Conservation (phyloP, 2,329 filamentous ascomycete species). For the Gliomastix tumulicola region DNA sequence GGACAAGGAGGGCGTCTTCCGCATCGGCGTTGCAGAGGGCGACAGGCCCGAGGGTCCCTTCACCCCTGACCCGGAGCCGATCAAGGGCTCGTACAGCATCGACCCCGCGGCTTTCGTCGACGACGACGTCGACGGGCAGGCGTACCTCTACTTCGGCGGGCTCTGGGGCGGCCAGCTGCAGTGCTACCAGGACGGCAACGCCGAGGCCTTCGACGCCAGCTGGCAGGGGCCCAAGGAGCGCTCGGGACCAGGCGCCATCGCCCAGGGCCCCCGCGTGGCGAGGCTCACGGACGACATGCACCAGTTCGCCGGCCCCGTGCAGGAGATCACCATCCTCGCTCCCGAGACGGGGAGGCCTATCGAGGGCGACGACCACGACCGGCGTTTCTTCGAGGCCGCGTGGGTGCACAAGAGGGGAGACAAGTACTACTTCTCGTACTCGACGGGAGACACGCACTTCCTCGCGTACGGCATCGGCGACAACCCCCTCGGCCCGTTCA, state of each 20-base stretch:
- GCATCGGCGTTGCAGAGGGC: slow-evolving; percentile 64
- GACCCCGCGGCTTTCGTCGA: slow-evolving; percentile 73
- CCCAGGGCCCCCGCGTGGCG: slow-evolving; percentile 61
- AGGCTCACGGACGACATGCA: slow-evolving; percentile 60
- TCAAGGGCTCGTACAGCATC: slow-evolving; percentile 66
- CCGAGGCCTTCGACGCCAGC: slow-evolving; percentile 45
- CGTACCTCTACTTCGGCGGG: slow-evolving; percentile 62
- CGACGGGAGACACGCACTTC: slow-evolving; percentile 71
- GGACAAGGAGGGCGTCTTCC: slow-evolving; percentile 62
- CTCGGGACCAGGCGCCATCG: slow-evolving; percentile 42
- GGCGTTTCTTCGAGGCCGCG: slow-evolving; percentile 73
- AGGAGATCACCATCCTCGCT: slow-evolving; percentile 58
- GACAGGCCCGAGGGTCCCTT: slow-evolving; percentile 65
- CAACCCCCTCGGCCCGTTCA: slow-evolving; percentile 64
- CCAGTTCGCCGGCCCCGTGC: slow-evolving; percentile 45
- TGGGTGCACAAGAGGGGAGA: slow-evolving; percentile 70
- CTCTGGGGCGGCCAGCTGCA: slow-evolving; percentile 78
- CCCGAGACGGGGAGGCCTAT: slow-evolving; percentile 53
- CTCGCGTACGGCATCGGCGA: slow-evolving; percentile 62
- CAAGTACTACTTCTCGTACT: slow-evolving; percentile 71
- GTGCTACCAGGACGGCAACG: slow-evolving; percentile 56
- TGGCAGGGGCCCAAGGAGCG: slow-evolving; percentile 55
- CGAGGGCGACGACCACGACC: slow-evolving; percentile 60
- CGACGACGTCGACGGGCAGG: slow-evolving; percentile 38
- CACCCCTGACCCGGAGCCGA: slow-evolving; percentile 53